These are phyloP conservation scores for Royoungia palumana DNA, from an alignment of 768 basidiomycete genomes.

Conservation along the genomic window DNA sequence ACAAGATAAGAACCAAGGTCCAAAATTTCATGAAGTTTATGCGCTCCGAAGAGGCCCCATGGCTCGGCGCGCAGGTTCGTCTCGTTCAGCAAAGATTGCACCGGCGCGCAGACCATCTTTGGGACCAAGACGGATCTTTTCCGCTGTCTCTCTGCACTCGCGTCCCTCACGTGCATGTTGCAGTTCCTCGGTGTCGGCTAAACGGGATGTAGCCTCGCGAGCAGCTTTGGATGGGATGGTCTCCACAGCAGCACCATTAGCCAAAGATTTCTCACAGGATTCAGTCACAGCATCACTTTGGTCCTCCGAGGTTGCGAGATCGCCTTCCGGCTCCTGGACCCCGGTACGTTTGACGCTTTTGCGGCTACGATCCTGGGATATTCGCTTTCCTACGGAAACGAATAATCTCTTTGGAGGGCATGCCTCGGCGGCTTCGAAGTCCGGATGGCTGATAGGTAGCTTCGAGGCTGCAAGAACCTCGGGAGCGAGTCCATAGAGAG, in stretches of 20 bases:
- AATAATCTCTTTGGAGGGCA: conserved; percentile 61
- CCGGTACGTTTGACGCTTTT: conserved; percentile 21
- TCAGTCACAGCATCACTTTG: neutral
- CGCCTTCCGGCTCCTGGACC: conserved; percentile 4
- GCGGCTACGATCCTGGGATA: conserved; percentile 24
- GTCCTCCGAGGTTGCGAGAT: conserved; percentile 9
- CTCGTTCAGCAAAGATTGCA: conserved; percentile 26
- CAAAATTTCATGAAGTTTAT: neutral
- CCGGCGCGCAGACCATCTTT: conserved; percentile 31
- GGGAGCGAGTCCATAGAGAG: conserved; percentile 51
- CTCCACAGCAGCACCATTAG: conserved; percentile 3
- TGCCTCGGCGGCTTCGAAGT: conserved; percentile 55
- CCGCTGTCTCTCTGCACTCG: conserved; percentile 21
- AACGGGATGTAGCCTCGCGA: neutral
- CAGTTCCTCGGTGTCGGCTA: conserved; percentile 2
- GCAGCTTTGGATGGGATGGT: conserved; percentile 5
- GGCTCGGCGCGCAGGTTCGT: conserved; percentile 30
- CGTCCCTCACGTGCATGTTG: conserved; percentile 23
- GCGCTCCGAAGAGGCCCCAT: conserved; percentile 27
- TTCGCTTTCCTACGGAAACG: conserved; percentile 36
- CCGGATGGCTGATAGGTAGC: conserved; percentile 60
- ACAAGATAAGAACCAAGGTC: neutral
- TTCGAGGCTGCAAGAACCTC: conserved; percentile 40
- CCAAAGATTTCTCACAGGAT: neutral
- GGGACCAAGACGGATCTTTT: conserved; percentile 21